Percentiles rank a stretch among this genome's conserved stretches.
Evolutionary conservation across 164 flowering plant genomes (phyloP).

Genomic region (Tetrastigma voinierianum): DNA sequence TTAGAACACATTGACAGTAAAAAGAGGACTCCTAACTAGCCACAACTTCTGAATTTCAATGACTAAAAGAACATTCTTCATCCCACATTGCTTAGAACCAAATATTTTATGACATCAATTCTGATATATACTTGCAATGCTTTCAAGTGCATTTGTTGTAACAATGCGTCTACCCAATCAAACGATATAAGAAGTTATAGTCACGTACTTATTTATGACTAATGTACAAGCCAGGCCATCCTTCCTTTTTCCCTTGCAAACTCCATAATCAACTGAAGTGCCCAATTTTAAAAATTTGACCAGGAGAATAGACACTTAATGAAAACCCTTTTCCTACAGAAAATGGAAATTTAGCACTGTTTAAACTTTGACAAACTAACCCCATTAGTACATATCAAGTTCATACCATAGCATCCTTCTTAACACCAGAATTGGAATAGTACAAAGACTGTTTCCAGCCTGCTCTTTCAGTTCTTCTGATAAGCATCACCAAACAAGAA

Average conservation of each 20-base stretch:
- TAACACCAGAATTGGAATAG: conserved; percentile 62
- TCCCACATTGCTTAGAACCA: too few relatives aligned
- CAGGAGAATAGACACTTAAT: conserved; percentile 53
- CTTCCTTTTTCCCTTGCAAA: conserved; percentile 71
- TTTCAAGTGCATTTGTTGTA: too few relatives aligned
- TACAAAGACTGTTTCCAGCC: conserved; percentile 71
- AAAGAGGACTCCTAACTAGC: too few relatives aligned
- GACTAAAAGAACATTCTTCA: too few relatives aligned
- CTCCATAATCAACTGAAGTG: conserved; percentile 67
- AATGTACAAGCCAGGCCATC: conserved; percentile 66
- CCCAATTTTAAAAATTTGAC: conserved; percentile 77
- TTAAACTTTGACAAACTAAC: not conserved
- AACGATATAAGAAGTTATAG: not conserved
- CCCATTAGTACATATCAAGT: conserved; percentile 1
- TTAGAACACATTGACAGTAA: too few relatives aligned
- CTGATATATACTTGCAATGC: too few relatives aligned
- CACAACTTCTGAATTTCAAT: too few relatives aligned
- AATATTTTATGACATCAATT: too few relatives aligned
- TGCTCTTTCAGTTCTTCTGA: conserved; percentile 43
- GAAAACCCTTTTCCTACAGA: conserved; percentile 69
- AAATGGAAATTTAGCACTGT: not conserved
- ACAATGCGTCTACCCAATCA: not conserved
- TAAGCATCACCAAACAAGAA: conserved; percentile 97
- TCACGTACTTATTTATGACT: conserved; percentile 66
- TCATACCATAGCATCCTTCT: conserved; percentile 63